Evolutionary conservation across 768 basidiomycete genomes (phyloP), one percentile per base, ranked within the genome.

Genomic region (Hericium rajendrae): DNA sequence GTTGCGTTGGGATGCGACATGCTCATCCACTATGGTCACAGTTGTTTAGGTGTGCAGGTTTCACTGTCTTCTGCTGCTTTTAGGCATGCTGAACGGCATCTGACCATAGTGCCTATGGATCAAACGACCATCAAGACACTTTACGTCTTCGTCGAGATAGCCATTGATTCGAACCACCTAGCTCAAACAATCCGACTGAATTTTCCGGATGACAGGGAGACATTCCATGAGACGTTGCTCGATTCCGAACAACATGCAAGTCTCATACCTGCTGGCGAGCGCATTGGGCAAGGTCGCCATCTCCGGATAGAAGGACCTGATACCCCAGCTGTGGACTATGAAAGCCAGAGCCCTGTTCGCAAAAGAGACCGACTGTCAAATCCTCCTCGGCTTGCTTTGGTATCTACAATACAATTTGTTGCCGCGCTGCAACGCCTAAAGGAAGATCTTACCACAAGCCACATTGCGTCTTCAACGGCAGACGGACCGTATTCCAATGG

Each of bases 331-430:
- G 62, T 2, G 59, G 57, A 11, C 59, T 48, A 9, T 57, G 53
- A 28, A 53, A 56, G 11, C 39, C 60, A 8, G 61, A 61, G 61
- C 64, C 38, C 58, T 32, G 62, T 3, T 60, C 67, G 16, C 54
- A 48, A 8, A 10, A 38, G 57, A 28, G 9, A 37, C 38, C 50
- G 48, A 32, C 32, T 6, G 32, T 46, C 24, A 55, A 69, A 71
- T 48, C 69, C 71, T 5, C 97, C 93, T 16, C 80, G 86, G 59
- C 72, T 98, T 16, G 94, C 94, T 0, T 72, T 98, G 26, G 97
- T 99, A 0, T 97, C 94, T 0, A 99, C 97, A 0, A 97, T 99
- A 37, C 97, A 99, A 69, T 99, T 99, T 67, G 92, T 94, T 20
- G 85, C 94, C 6, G 91, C 95, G 11, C 75, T 98, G 11, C 93